A percentile compares a stretch with the other conserved stretches of the same genome.
These are phyloP conservation scores for Vaccinium macrocarpon DNA, from an alignment of 148 eudicot genomes.

Conservation along the genomic window DNA sequence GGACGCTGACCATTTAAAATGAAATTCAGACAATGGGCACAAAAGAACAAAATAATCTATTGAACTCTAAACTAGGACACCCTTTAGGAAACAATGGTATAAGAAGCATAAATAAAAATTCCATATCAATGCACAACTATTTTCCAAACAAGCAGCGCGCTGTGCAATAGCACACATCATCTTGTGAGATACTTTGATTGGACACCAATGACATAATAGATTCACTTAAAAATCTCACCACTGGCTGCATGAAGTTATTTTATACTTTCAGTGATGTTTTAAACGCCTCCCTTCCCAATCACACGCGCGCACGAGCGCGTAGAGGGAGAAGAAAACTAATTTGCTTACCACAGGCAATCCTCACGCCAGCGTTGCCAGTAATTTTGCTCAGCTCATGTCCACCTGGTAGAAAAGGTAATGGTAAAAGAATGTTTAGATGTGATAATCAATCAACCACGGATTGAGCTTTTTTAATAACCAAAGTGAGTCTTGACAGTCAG, in stretches of 20 bases:
- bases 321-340: not conserved
- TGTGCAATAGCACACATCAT: not conserved
- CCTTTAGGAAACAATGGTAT: not conserved
- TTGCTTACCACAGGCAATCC: constrained; percentile 63
- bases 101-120: too few relatives aligned
- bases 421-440: not conserved
- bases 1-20: not conserved
- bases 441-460: too few relatives aligned
- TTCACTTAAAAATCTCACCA: not conserved
- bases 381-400: constrained; percentile 71
- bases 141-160: not conserved
- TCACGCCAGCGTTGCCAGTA: constrained; percentile 67
- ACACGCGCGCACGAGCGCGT: too few relatives aligned
- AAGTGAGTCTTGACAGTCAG: not conserved
- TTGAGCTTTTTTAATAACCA: too few relatives aligned
- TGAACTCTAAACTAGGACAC: not conserved
- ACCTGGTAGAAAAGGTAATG: constrained; percentile 27
- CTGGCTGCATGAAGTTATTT: not conserved
- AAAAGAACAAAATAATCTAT: not conserved
- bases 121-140: not conserved
- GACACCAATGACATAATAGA: not conserved
- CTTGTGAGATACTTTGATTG: not conserved
- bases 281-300: not conserved
- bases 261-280: not conserved
- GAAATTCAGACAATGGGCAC: not conserved